A percentile compares a stretch with the other conserved stretches of the same genome.
phyloP scores from a whole-genome alignment of 2,329 filamentous ascomycete genomes.

The Endothia cerciana region DNA sequence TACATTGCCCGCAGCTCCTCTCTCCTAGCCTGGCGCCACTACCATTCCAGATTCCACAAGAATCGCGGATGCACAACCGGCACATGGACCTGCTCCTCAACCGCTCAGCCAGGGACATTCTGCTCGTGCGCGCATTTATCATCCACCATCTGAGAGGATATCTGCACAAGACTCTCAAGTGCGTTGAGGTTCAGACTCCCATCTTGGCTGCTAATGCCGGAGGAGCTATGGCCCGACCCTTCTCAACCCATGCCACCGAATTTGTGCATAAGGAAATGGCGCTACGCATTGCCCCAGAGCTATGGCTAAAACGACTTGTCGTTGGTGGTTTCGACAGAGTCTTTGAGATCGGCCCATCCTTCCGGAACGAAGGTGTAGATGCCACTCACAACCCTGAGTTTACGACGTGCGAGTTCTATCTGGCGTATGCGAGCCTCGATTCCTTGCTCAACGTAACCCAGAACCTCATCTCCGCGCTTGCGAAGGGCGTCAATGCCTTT shows the following conservation, averaged over 20 bases:
- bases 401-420: slow-evolving; percentile 96
- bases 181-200: slow-evolving; percentile 80
- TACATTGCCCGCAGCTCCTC: slow-evolving; percentile 69
- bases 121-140: slow-evolving; percentile 75
- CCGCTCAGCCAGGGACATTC: slow-evolving; percentile 65
- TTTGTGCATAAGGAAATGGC: slow-evolving; percentile 73
- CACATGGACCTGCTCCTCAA: slow-evolving; percentile 89
- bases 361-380: slow-evolving; percentile 92
- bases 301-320: slow-evolving; percentile 92
- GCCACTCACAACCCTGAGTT: slow-evolving; percentile 96
- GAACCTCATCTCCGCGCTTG: slow-evolving; percentile 65
- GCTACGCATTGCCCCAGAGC: slow-evolving; percentile 87
- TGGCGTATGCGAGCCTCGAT: slow-evolving; percentile 76
- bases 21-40: slow-evolving; percentile 80
- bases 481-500: slow-evolving; percentile 36
- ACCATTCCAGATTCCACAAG: slow-evolving; percentile 72
- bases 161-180: slow-evolving; percentile 42
- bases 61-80: slow-evolving; percentile 74
- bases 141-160: slow-evolving; percentile 73
- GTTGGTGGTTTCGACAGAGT: slow-evolving; percentile 86
- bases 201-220: slow-evolving; percentile 81
- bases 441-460: slow-evolving; percentile 79
- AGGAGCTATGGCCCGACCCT: slow-evolving; percentile 87
- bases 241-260: slow-evolving; percentile 78
- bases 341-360: slow-evolving; percentile 91